phyloP scores from a whole-genome alignment of 2,329 filamentous ascomycete species.

The Microcyclospora tardicrescens region DNA sequence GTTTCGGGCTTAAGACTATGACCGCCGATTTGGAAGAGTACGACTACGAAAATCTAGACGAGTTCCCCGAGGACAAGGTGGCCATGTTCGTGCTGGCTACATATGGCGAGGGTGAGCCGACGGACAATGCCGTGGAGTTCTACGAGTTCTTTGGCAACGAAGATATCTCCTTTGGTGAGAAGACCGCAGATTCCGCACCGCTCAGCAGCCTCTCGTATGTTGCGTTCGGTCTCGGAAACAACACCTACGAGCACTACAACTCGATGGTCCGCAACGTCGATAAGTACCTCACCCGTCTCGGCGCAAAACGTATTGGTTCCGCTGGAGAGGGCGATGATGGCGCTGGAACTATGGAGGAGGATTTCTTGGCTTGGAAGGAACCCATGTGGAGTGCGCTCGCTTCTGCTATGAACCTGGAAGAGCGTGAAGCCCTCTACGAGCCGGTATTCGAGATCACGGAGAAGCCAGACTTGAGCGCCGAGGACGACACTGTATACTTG shows the following conservation, averaged over 20 bases:
- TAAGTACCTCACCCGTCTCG: constrained; percentile 66
- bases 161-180: constrained; percentile 66
- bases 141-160: constrained; percentile 89
- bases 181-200: constrained; percentile 51
- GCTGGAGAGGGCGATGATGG: constrained; percentile 96
- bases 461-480: constrained; percentile 49
- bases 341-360: constrained; percentile 98
- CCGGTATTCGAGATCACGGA: constrained; percentile 77
- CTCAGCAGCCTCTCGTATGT: constrained; percentile 82
- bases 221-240: constrained; percentile 92
- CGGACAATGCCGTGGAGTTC: constrained; percentile 97
- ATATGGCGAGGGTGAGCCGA: constrained; percentile 96
- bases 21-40: constrained; percentile 96
- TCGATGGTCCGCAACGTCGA: constrained; percentile 91
- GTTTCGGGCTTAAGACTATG: constrained; percentile 96
- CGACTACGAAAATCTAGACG: constrained; percentile 87
- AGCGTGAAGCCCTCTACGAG: constrained; percentile 93
- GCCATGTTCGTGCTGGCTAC: constrained; percentile 93
- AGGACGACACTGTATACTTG: constrained; percentile 75
- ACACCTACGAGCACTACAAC: constrained; percentile 99
- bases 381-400: constrained; percentile 89
- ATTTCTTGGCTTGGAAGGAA: constrained; percentile 98
- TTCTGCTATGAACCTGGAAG: constrained; percentile 75
- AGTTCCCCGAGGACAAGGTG: constrained; percentile 77
- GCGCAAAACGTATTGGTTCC: constrained; percentile 69